Base-by-base conservation (phyloP, 768 basidiomycete genomes). In the Cystofilobasidium macerans region DNA sequence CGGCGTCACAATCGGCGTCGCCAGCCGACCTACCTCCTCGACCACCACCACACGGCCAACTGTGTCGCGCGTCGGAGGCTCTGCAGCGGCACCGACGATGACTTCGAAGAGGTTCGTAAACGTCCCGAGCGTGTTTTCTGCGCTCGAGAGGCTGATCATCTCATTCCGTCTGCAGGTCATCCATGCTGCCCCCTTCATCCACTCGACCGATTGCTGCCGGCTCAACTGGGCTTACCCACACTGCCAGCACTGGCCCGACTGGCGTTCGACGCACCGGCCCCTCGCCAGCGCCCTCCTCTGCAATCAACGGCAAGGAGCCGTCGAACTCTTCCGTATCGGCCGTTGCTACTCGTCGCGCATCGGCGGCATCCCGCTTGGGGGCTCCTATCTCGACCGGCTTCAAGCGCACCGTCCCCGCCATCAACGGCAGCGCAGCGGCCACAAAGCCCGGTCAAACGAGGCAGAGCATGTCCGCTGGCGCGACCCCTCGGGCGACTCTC, bases 161-260 rank as follows among this genome's bases (percentile, higher is more conserved):
- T 26, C 13, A 3, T 28, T n/a, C 24, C 9, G 22, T 8, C 5
- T 24, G 16, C 48, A 62, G 61, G 38, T 24, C 51, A 0, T 32
- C 62, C 6, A 56, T 63, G 62, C 36, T 59, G n/a, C 36, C 53
- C 13, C 62, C 62, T 42, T 36, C 62, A 14, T 7, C 51, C 22
- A n/a, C 62, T 0, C 51, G 48, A 7, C 62, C 48, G 20, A 35
- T 51, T 11, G 9, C 18, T 11, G 9, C 18, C 53, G 24, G 47
- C n/a, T 61, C 30, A 0, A 20, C 61, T 16, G 35, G 26, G 51
- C 62, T 36, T 54, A 56, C 53, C 36, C 51, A 1, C 36, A 30
- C 28, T 5, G 28, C 51, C 18, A 38, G 24, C 38, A 20, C 53
- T 14, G 13, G 51, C 20, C 20, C 47, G 5, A 7, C 47, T n/a